Evolutionary conservation across 495 filamentous ascomycete species (phyloP).

Genomic region (Lepidopterella palustris): DNA sequence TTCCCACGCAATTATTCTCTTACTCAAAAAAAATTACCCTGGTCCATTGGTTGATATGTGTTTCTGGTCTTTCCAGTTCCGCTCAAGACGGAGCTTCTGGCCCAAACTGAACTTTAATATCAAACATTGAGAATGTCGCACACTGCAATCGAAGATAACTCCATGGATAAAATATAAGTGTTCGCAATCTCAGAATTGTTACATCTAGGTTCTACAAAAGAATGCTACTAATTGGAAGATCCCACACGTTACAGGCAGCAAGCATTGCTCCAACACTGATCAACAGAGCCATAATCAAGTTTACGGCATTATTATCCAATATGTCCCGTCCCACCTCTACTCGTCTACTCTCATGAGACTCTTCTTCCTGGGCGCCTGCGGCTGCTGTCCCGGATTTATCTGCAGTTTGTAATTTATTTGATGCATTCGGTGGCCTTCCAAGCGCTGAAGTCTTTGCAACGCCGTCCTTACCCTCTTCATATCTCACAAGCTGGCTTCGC

Average conservation of each 20-base stretch:
- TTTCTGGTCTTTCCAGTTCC: too few relatives aligned
- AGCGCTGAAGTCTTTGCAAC: constrained; percentile 20
- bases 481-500: constrained; percentile 7
- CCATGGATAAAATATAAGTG: too few relatives aligned
- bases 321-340: constrained; percentile 68
- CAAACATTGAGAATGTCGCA: too few relatives aligned
- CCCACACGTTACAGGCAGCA: constrained; percentile 27
- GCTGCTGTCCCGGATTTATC: constrained; percentile 30
- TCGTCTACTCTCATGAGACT: constrained; percentile 57
- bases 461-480: constrained; percentile 14
- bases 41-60: too few relatives aligned
- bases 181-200: too few relatives aligned
- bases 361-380: constrained; percentile 22
- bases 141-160: too few relatives aligned
- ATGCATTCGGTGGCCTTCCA: constrained; percentile 34
- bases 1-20: too few relatives aligned
- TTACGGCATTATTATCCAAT: constrained; percentile 91
- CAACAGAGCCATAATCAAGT: constrained; percentile 73
- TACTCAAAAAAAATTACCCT: too few relatives aligned
- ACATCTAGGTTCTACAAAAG: background rate
- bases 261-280: constrained; percentile 80
- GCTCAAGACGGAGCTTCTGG: background rate
- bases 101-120: background rate
- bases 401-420: constrained; percentile 13
- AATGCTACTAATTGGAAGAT: constrained; percentile 18